Base-by-base conservation (phyloP, 2,329 filamentous ascomycete genomes). In the Beauveria bassiana region DNA sequence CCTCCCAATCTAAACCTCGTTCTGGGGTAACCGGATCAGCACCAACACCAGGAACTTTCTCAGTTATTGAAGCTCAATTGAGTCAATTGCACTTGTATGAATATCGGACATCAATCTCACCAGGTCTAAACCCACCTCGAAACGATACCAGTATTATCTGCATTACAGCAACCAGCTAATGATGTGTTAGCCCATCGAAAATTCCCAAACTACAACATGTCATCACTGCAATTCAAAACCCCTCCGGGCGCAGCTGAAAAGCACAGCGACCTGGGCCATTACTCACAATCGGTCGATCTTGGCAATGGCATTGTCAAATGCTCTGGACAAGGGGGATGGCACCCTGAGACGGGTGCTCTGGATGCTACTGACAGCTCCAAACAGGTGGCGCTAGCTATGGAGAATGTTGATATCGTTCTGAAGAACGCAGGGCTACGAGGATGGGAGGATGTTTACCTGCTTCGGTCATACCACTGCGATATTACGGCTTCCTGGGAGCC, bases 361-460 rank as follows among this genome's bases (percentile, higher is more conserved):
- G 46, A 26, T 14, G 24, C 64, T 3, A 54, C 59, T 22, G 62
- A 69, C 1, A 67, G 10, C 12, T 10, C 5, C 46, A 26, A 49
- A n/a, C 46, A 49, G 8, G 18, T 49, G 5, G 46, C 14, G 16
- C 61, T 66, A 2, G 64, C 68, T 0, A 59, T 70, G 2, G 60
- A 67, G 49, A 70, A 70, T 26, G 63, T 70, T 1, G 67, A 70
- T 34, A 10, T 59, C 3, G 64, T 70, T 20, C 68, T 70, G 18
- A 61, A 68, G 38, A 60, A 66, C 0, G 65, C 61, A 2, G 69
- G 68, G 5, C 62, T 70, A 0, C 61, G 64, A 0, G 68, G 68
- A 0, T 69, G 68, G 69, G 68, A 70, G 8, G 69, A 70, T n/a
- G 68, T 70, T 1, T 69, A 68, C 26, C 65, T 64, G 16, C n/a